Conservation (phyloP, 2,329 filamentous ascomycete species). For the Pseudocercospora pini-densiflorae region DNA sequence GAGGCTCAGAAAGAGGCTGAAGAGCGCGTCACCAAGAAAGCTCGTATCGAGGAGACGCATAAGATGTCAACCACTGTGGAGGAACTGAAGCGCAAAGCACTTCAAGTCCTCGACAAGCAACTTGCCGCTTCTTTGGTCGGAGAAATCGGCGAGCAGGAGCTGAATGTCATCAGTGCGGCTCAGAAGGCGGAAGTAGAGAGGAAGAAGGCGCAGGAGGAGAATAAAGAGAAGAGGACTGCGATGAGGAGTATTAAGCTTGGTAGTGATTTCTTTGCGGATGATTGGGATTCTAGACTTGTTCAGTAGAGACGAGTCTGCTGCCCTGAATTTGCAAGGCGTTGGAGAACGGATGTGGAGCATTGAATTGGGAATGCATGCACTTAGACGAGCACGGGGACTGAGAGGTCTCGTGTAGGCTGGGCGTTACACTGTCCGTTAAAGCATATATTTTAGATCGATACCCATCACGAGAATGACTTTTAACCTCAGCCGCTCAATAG, state of each 20-base stretch:
- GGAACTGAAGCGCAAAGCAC: constrained; percentile 42
- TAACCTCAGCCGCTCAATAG: background rate
- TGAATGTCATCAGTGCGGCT: constrained; percentile 41
- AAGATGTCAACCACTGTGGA: constrained; percentile 40
- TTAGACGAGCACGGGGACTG: background rate
- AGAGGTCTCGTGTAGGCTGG: background rate
- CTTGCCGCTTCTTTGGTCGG: constrained; percentile 42
- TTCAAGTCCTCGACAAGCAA: constrained; percentile 47
- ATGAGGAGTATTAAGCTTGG: constrained; percentile 31
- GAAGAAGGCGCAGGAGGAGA: constrained; percentile 29
- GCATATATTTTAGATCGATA: constrained; percentile 1
- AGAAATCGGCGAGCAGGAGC: constrained; percentile 42
- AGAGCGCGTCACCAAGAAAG: constrained; percentile 36
- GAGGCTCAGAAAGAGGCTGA: constrained; percentile 30
- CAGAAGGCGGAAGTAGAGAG: constrained; percentile 40
- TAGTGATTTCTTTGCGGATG: constrained; percentile 36
- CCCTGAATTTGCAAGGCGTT: background rate
- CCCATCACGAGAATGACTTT: constrained; percentile 3
- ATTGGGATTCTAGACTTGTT: constrained; percentile 34
- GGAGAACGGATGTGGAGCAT: background rate
- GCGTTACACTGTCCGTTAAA: background rate
- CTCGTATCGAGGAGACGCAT: constrained; percentile 40
- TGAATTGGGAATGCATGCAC: background rate
- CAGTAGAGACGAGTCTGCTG: constrained; percentile 11
- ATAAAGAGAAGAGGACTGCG: constrained; percentile 29